A percentile compares a stretch with the other conserved stretches of the same genome.
These are phyloP conservation scores for Trichoderma pleuroti DNA, from an alignment of 2,329 filamentous ascomycete genomes.

Conservation along the genomic window DNA sequence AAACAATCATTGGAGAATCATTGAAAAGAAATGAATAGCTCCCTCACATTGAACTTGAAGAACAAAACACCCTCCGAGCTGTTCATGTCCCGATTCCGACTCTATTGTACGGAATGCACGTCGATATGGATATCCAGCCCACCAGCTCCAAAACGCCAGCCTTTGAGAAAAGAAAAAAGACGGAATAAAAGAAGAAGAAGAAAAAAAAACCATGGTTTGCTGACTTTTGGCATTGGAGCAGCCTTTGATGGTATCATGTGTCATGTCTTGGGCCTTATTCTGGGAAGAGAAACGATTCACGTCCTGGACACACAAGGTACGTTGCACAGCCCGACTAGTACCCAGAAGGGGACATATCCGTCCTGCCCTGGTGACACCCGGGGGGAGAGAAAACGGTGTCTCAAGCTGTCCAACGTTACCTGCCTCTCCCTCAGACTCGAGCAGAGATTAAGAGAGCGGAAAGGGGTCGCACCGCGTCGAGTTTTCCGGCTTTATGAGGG, in stretches of 20 bases:
- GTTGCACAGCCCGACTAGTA: background rate
- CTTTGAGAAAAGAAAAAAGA: background rate
- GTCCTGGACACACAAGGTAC: background rate
- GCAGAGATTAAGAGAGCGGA: background rate
- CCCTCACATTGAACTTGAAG: background rate
- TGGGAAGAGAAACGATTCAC: background rate
- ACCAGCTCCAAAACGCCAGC: conserved; percentile 17
- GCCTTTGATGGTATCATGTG: background rate
- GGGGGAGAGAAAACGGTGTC: background rate
- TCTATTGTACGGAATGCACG: background rate
- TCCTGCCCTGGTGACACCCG: background rate
- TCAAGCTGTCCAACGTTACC: background rate
- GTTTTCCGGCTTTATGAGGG: conserved; percentile 27
- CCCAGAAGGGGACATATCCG: background rate
- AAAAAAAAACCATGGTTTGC: background rate
- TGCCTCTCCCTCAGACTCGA: background rate
- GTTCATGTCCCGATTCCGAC: background rate
- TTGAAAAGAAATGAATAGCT: background rate
- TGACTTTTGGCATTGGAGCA: background rate
- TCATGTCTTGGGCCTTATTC: no score
- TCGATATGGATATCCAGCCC: conserved; percentile 6
- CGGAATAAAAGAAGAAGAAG: background rate
- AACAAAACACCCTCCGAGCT: background rate
- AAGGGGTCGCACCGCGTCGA: background rate
- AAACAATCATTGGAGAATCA: background rate